A percentile compares a stretch with the other conserved stretches of the same genome.
Evolutionary conservation across 2,329 filamentous ascomycete genomes (phyloP).

Genomic region (Acrocalymma vagum): DNA sequence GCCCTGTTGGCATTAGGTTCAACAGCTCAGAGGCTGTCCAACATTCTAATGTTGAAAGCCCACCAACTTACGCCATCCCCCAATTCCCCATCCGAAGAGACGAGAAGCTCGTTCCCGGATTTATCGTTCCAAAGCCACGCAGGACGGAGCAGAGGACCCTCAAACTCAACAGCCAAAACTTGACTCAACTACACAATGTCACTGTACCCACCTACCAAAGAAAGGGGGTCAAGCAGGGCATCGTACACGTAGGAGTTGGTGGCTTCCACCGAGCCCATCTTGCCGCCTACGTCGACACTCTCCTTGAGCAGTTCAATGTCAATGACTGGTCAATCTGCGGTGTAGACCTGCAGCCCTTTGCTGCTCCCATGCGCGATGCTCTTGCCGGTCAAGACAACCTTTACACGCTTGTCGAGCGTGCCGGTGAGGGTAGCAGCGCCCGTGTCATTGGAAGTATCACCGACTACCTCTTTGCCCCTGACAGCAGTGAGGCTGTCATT

Average conservation of each 20-base stretch:
- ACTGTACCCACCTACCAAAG: slow-evolving; percentile 33
- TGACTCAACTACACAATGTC: slow-evolving; percentile 27
- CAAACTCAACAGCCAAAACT: slow-evolving; percentile 29
- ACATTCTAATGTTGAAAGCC: slow-evolving; percentile 7
- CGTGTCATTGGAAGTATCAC: slow-evolving; percentile 35
- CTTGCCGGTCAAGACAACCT: slow-evolving; percentile 34
- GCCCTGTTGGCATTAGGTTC: slow-evolving; percentile 14
- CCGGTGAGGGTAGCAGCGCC: slow-evolving; percentile 28
- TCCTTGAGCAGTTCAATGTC: slow-evolving; percentile 33
- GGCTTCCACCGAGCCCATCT: slow-evolving; percentile 39
- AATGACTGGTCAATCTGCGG: slow-evolving; percentile 39
- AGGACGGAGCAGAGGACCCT: slow-evolving; percentile 13
- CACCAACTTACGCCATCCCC: slow-evolving; percentile 13
- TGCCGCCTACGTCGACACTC: slow-evolving; percentile 35
- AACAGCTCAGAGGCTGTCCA: slow-evolving; percentile 17
- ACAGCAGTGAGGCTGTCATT: slow-evolving; percentile 36
- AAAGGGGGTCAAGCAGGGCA: slow-evolving; percentile 34
- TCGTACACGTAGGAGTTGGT: slow-evolving; percentile 38
- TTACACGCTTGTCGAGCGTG: slow-evolving; percentile 37
- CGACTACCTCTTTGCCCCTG: slow-evolving; percentile 38
- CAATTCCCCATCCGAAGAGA: slow-evolving; percentile 10
- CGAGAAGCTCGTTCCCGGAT: slow-evolving; percentile 6
- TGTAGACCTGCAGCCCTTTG: slow-evolving; percentile 36
- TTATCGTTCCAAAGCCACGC: slow-evolving; percentile 11
- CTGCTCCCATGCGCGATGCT: slow-evolving; percentile 34